Evolutionary conservation across 139 green algal genomes (phyloP), one percentile per base, ranked within the genome.

Genomic region (Closterium sp.): DNA sequence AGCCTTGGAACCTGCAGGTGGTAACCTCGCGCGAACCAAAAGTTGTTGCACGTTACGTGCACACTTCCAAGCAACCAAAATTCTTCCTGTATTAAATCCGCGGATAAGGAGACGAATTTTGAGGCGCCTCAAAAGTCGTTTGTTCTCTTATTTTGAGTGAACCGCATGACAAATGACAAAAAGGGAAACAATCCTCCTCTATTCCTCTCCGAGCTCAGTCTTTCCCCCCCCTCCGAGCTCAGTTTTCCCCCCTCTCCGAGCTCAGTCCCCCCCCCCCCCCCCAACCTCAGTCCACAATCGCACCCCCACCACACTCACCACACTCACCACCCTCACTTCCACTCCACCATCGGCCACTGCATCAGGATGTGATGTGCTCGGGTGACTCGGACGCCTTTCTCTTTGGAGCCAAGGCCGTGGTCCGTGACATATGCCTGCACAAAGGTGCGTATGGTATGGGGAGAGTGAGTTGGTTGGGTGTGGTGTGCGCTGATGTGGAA

Each of bases 301-400:
- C 36, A 55, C 36, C 6, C 36, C 6, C 36, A 55, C 6, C 36
- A 55, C 9, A 10, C 43, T 19, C 55, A 76, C 55, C 55, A 28
- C 55, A 76, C 55, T 76, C 55, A 76, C 4, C 10, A 10, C 55
- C 12, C 16, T 4, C 55, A 76, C 16, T 19, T 6, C 55, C 55
- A 25, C 55, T 76, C 16, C 23, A 76, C 12, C 12, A 76, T 76
- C 16, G 16, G 4, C 55, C 55, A 28, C 12, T 76, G 10, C 16
- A 86, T 32, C 83, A 86, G 83, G 89, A 92, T 32, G 38, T 81
- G 84, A 32, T 64, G 31, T 92, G 89, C 84, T 90, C 89, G 31
- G 76, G 76, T 0, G 89, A 92, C 83, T 92, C 89, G 3, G 89
- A 92, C 32, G 85, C 89, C n/a, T 92, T 92, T 33, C 89, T 92